phyloP scores from a whole-genome alignment of 371 early-diverging fungal species.

The Gilbertella persicaria region DNA sequence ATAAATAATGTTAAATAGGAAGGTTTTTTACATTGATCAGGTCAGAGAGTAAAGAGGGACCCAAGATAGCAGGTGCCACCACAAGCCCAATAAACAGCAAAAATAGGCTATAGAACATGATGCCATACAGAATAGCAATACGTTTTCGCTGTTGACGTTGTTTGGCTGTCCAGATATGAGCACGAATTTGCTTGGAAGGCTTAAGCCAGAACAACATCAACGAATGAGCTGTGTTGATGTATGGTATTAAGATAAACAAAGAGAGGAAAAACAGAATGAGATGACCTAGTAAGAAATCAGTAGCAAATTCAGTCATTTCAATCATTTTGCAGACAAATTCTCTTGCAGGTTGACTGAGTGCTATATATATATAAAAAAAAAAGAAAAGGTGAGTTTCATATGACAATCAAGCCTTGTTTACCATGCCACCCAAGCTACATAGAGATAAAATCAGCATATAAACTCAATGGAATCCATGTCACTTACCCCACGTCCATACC shows the following conservation, averaged over 20 bases:
- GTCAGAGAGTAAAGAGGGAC: slow-evolving; percentile 18
- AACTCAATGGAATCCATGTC: neutral
- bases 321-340: slow-evolving; percentile 86
- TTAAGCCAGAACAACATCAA: slow-evolving; percentile 85
- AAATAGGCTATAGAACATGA: slow-evolving; percentile 66
- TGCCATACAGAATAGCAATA: slow-evolving; percentile 67
- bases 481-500: slow-evolving; percentile 82
- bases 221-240: slow-evolving; percentile 79
- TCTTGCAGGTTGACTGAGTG: slow-evolving; percentile 72
- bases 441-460: neutral
- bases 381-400: neutral
- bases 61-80: slow-evolving; percentile 60
- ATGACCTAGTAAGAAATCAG: slow-evolving; percentile 79
- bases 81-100: slow-evolving; percentile 61
- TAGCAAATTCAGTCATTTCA: slow-evolving; percentile 83
- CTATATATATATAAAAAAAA: slow-evolving; percentile 23
- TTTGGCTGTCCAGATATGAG: slow-evolving; percentile 76
- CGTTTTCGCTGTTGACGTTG: slow-evolving; percentile 60
- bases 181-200: slow-evolving; percentile 77
- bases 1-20: slow-evolving; percentile 24
- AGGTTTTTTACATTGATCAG: slow-evolving; percentile 26
- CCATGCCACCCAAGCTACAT: slow-evolving; percentile 51
- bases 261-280: slow-evolving; percentile 72
- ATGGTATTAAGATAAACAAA: slow-evolving; percentile 72
- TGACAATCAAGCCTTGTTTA: slow-evolving; percentile 5